Evolutionary conservation across 2,329 filamentous ascomycete species (phyloP).

Genomic region (Cladosporium sp.): DNA sequence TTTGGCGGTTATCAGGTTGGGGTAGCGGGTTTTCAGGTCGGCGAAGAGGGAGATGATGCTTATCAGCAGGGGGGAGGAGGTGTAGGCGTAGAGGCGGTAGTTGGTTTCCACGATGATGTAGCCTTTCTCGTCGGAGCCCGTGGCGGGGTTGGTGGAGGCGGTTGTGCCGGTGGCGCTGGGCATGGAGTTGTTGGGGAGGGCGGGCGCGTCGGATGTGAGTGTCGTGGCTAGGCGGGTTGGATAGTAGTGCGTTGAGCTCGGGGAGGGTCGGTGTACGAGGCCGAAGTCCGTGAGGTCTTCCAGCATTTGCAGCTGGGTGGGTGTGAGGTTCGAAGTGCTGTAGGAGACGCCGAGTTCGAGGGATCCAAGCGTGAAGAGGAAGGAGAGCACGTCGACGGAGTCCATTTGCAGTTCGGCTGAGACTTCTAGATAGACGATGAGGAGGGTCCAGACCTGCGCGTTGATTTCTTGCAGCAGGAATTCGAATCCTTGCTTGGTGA

Average conservation of each 20-base stretch:
- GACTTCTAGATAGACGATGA: slow-evolving; percentile 89
- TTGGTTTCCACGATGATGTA: slow-evolving; percentile 98
- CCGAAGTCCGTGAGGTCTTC: slow-evolving; percentile 87
- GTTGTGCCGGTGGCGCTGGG: slow-evolving; percentile 56
- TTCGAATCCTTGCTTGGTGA: slow-evolving; percentile 90
- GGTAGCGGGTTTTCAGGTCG: slow-evolving; percentile 83
- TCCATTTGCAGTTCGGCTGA: slow-evolving; percentile 69
- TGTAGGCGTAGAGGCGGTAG: slow-evolving; percentile 96
- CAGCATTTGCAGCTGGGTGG: slow-evolving; percentile 83
- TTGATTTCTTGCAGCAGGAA: slow-evolving; percentile 95
- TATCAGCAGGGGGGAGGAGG: slow-evolving; percentile 88
- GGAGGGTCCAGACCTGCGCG: slow-evolving; percentile 92
- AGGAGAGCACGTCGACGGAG: slow-evolving; percentile 88
- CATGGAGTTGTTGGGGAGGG: slow-evolving; percentile 67
- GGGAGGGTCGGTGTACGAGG: slow-evolving; percentile 65
- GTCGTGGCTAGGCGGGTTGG: slow-evolving; percentile 93
- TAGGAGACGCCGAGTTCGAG: slow-evolving; percentile 90
- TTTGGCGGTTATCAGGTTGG: slow-evolving; percentile 89
- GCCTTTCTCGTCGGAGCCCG: slow-evolving; percentile 54
- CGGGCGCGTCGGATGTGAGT: slow-evolving; percentile 72
- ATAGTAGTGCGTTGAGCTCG: slow-evolving; percentile 58
- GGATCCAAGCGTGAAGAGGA: slow-evolving; percentile 91
- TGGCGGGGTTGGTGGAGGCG: slow-evolving; percentile 24
- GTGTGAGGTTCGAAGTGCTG: slow-evolving; percentile 76
- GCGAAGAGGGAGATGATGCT: slow-evolving; percentile 88